Base-by-base conservation (phyloP, 768 basidiomycete species). In the Hirschioporus abietinus region DNA sequence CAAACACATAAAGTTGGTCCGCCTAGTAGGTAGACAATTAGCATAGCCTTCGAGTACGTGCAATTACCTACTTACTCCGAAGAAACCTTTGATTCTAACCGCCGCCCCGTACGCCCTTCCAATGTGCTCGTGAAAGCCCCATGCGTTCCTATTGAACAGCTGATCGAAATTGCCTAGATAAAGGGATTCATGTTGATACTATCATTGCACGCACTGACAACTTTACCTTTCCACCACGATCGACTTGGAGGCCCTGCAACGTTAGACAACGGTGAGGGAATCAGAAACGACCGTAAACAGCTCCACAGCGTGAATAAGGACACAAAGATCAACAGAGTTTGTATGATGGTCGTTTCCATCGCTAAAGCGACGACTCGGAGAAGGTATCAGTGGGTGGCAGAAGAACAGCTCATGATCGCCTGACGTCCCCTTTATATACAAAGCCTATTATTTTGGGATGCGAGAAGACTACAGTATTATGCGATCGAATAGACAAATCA, bases 1-100 rank as follows among this genome's bases (percentile, higher is more conserved):
- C 84, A 59, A 69, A 64, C 75, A 86, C 76, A 67, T 84, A 84
- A 1, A 86, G 73, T 70, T 83, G 80, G 66, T 81, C 80, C 64
- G 81, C 80, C 83, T 84, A 66, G 30, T 9, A 61, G 3, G 3
- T 23, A 61, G 12, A 23, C 5, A 8, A 25, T 61, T 34, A 24
- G 60, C 60, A 61, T 5, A 24, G 3, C 4, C 5, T 5, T 15
- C 15, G 12, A 3, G 20, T n/a, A n/a, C n/a, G 20, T 18, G 12
- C 15, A 9, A 20, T 12, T 0, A 24, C 4, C 23, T 18, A 24
- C 60, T 25, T 61, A 61, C 60, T 15, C 60, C 60, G 23, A 61
- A 61, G 23, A 25, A 34, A 15, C 25, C 24, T 12, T 15, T 17
- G 23, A 61, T 34, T 23, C 23, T 61, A 34, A 61, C 30, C 25